Evolutionary conservation across 768 basidiomycete species (phyloP).

Genomic region (Cantharellus cinnabarinus): DNA sequence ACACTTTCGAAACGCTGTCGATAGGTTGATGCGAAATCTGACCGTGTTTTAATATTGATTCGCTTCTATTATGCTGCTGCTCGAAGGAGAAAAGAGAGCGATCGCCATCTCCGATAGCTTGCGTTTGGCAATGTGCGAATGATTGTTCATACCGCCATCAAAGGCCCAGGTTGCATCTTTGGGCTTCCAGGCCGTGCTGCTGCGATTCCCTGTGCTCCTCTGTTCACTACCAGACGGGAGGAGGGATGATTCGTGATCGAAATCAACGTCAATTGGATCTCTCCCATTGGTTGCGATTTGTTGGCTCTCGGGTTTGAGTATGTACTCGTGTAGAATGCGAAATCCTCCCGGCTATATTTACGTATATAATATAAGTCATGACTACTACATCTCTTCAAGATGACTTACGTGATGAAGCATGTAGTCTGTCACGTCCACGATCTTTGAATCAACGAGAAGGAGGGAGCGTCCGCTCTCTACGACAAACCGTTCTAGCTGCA

Average conservation of each 20-base stretch:
- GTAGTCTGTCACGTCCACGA: conserved; percentile 4
- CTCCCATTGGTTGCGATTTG: no score
- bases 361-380: no score
- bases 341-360: conserved; percentile 2
- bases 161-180: conserved; percentile 5
- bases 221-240: no score
- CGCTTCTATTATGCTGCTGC: background rate
- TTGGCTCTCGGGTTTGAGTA: background rate
- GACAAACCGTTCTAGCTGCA: background rate
- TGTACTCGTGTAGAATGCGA: background rate
- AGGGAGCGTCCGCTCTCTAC: background rate
- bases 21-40: conserved; percentile 32
- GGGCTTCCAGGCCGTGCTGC: no score
- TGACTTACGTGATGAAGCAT: conserved; percentile 3
- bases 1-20: conserved; percentile 62
- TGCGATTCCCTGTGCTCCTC: no score
- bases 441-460: conserved; percentile 1
- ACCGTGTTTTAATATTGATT: conserved; percentile 2
- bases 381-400: background rate
- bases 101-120: background rate
- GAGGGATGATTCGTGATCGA: no score
- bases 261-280: no score
- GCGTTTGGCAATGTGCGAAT: background rate
- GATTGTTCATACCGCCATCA: conserved; percentile 1
- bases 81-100: background rate